These are phyloP conservation scores for Coemansia sp. DNA, from an alignment of 192 early-diverging fungal species.

Conservation along the genomic window DNA sequence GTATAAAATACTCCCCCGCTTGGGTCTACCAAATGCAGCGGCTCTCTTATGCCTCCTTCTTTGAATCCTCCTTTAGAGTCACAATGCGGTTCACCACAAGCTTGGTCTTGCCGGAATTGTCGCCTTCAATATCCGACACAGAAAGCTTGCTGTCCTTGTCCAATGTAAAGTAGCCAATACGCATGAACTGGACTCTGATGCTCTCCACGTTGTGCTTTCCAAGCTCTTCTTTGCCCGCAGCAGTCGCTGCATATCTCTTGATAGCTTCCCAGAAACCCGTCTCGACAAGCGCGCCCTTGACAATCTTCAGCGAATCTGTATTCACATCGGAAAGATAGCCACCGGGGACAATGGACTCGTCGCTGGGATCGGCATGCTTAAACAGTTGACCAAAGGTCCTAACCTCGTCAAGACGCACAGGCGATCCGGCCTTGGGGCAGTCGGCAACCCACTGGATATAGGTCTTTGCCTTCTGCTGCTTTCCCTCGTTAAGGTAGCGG, in stretches of 20 bases:
- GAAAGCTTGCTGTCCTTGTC: slow-evolving; percentile 83
- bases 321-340: slow-evolving; percentile 93
- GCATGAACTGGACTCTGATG: slow-evolving; percentile 88
- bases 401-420: slow-evolving; percentile 79
- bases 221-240: slow-evolving; percentile 55
- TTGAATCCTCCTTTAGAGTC: slow-evolving; percentile 69
- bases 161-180: slow-evolving; percentile 98
- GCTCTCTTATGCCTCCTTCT: slow-evolving; percentile 48
- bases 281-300: slow-evolving; percentile 76
- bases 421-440: slow-evolving; percentile 76
- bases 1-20: no score
- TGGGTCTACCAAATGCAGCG: no score
- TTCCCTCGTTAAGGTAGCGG: slow-evolving; percentile 73
- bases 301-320: slow-evolving; percentile 67
- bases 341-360: slow-evolving; percentile 76
- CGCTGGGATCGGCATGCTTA: slow-evolving; percentile 81
- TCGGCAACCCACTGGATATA: slow-evolving; percentile 99
- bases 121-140: slow-evolving; percentile 58
- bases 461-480: slow-evolving; percentile 82
- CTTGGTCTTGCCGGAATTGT: slow-evolving; percentile 61
- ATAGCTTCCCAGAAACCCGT: slow-evolving; percentile 76
- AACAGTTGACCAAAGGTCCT: slow-evolving; percentile 87
- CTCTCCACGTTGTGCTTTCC: slow-evolving; percentile 70
- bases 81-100: slow-evolving; percentile 68
- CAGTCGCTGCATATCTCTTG: slow-evolving; percentile 51